A percentile compares a stretch with the other conserved stretches of the same genome.
These are phyloP conservation scores for Omphalotus olearius DNA, from an alignment of 1,284 basidiomycete genomes.

Conservation along the genomic window DNA sequence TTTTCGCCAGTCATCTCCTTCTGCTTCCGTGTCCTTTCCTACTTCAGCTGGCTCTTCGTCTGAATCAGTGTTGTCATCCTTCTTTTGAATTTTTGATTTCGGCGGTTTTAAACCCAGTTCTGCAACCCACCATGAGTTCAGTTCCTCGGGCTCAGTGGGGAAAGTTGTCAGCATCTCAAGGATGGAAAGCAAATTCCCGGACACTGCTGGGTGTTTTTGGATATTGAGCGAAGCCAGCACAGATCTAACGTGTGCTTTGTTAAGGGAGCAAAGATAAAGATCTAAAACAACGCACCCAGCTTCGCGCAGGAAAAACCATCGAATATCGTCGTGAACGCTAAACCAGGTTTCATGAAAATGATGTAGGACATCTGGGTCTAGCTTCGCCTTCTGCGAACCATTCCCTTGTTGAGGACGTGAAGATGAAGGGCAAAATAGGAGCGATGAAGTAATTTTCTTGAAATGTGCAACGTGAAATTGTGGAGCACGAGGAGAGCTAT, in stretches of 20 bases:
- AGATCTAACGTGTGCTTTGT: neutral
- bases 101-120: slow-evolving; percentile 63
- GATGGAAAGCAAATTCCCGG: slow-evolving; percentile 69
- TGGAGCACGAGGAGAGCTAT: slow-evolving; percentile 30
- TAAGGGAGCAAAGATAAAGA: neutral
- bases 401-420: slow-evolving; percentile 28
- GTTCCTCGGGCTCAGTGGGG: slow-evolving; percentile 69
- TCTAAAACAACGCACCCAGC: slow-evolving; percentile 51
- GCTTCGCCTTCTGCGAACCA: slow-evolving; percentile 26
- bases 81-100: slow-evolving; percentile 40
- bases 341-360: slow-evolving; percentile 70
- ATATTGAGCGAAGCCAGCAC: slow-evolving; percentile 7
- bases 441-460: slow-evolving; percentile 54
- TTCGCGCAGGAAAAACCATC: slow-evolving; percentile 92
- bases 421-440: slow-evolving; percentile 58
- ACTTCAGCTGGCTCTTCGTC: slow-evolving; percentile 25
- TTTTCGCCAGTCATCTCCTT: slow-evolving; percentile 74
- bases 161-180: slow-evolving; percentile 81
- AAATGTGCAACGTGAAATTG: slow-evolving; percentile 74
- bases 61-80: slow-evolving; percentile 25
- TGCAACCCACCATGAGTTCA: slow-evolving; percentile 86
- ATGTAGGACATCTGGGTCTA: slow-evolving; percentile 59
- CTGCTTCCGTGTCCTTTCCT: slow-evolving; percentile 27
- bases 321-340: slow-evolving; percentile 82
- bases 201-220: slow-evolving; percentile 32